Percentiles rank a stretch among this genome's conserved stretches.
phyloP scores from a whole-genome alignment of 768 basidiomycete species.

The Pleurotus pulmonarius region DNA sequence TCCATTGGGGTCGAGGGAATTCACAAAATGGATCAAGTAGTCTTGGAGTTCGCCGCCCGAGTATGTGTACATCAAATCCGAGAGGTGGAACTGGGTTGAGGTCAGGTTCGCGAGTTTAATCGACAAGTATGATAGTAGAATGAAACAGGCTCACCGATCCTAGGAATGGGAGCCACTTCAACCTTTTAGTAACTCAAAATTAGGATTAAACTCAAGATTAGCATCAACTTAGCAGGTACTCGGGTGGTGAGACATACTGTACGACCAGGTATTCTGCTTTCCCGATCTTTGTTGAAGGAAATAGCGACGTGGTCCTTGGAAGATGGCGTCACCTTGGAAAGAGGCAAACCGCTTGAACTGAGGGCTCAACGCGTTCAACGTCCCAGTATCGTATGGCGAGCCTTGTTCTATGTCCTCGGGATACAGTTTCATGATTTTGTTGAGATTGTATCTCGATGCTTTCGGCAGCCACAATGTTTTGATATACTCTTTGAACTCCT shows the following conservation, averaged over 20 bases:
- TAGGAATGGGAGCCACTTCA: slow-evolving; percentile 24
- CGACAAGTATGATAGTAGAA: not conserved
- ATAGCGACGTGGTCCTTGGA: slow-evolving; percentile 50
- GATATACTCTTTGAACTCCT: slow-evolving; percentile 25
- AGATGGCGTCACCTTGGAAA: slow-evolving; percentile 44
- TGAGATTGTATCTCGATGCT: slow-evolving; percentile 22
- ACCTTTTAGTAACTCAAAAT: slow-evolving; percentile 27
- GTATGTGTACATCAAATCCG: slow-evolving; percentile 28
- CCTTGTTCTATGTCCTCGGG: slow-evolving; percentile 38
- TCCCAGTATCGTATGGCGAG: slow-evolving; percentile 48
- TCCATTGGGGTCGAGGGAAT: slow-evolving; percentile 31
- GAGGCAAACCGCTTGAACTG: slow-evolving; percentile 51
- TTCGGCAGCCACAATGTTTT: slow-evolving; percentile 19
- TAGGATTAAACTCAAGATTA: not conserved
- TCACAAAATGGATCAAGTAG: slow-evolving; percentile 31
- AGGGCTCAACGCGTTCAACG: slow-evolving; percentile 34
- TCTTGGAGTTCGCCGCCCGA: slow-evolving; percentile 25
- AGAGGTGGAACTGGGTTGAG: slow-evolving; percentile 24
- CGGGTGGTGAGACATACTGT: slow-evolving; percentile 15
- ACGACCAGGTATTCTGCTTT: slow-evolving; percentile 36
- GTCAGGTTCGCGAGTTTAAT: not conserved
- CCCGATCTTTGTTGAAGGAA: slow-evolving; percentile 36
- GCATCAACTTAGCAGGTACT: not conserved
- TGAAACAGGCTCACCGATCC: slow-evolving; percentile 25
- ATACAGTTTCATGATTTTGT: slow-evolving; percentile 30